Conservation (phyloP, 2,329 filamentous ascomycete species). For the Verticillium zaregamsianum region DNA sequence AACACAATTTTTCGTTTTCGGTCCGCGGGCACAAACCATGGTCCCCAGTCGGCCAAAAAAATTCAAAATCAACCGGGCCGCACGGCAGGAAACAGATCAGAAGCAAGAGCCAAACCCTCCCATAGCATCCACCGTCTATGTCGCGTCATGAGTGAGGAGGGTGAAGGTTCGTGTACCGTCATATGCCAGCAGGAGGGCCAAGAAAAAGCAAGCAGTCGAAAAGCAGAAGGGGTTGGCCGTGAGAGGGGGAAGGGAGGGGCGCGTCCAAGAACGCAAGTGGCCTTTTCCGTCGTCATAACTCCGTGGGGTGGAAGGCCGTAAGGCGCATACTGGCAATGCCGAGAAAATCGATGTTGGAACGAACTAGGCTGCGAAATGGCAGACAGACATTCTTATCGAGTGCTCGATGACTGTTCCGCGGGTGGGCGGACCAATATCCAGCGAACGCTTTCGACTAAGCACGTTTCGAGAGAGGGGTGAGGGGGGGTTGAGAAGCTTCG, state of each 20-base stretch:
- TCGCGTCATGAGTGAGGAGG: not conserved
- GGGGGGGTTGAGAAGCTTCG: not conserved
- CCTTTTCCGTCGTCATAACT: not conserved
- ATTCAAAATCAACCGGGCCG: not conserved
- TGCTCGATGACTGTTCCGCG: not conserved
- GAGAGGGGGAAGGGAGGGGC: not conserved
- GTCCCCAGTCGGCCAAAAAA: not conserved
- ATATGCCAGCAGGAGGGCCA: not conserved
- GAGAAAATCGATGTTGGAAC: not conserved
- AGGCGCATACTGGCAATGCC: not conserved
- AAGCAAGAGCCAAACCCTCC: not conserved
- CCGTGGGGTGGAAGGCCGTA: not conserved
- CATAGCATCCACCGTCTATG: not conserved
- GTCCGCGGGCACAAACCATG: not conserved
- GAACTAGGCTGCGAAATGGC: not conserved
- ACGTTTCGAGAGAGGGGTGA: not conserved
- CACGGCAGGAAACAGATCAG: not conserved
- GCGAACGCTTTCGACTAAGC: not conserved
- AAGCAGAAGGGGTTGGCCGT: not conserved
- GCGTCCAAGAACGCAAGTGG: not conserved
- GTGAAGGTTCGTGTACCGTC: not conserved
- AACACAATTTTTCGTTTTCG: not conserved
- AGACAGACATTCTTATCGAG: not conserved
- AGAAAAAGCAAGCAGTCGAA: not conserved
- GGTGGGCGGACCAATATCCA: not conserved